Evolutionary conservation across 768 basidiomycete genomes (phyloP), one percentile per base, ranked within the genome.

Genomic region (Kwoniella mangroviensis): DNA sequence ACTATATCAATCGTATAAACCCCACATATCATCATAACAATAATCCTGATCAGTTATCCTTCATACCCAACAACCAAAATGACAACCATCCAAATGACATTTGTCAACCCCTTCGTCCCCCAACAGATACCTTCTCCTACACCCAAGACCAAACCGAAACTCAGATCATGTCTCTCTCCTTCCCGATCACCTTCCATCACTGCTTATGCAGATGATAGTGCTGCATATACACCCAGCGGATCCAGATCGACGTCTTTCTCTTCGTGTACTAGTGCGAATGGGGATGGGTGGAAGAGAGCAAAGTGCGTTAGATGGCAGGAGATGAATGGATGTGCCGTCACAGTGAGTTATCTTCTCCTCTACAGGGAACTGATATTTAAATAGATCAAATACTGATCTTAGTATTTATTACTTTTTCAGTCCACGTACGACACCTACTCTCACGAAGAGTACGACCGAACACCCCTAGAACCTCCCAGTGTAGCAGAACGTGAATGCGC

Each of bases 361-460:
- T 28, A 28, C 6, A 28, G 28, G 28, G 28, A 28, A 28, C 28
- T 28, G 28, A 28, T 28, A 28, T 28, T 28, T 28, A 5, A 28
- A 28, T 28, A 28, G 28, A 49, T 21, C n/a, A n/a, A 6, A 13
- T 43, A 26, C 34, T 42, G 59, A 28, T 42, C 64, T 58, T 19
- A 17, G 21, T n/a, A 54, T 24, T 43, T 19, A n/a, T 70, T 10
- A 6, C 52, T 34, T n/a, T 13, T n/a, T 13, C 52, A 81, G 82
- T 74, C 79, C n/a, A 76, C 79, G 65, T 85, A 85, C 78, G 76
- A 79, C 40, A 86, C 86, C 17, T 82, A 87, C 79, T 85, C 85
- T 4, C 71, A 86, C 42, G 76, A 84, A 43, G 79, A 84, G 9
- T 93, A 93, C 84, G 92, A 93, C 85, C 90, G 92, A 68, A 88